Evolutionary conservation across 805 yeast species (phyloP).

Genomic region (Starmerella powellii): DNA sequence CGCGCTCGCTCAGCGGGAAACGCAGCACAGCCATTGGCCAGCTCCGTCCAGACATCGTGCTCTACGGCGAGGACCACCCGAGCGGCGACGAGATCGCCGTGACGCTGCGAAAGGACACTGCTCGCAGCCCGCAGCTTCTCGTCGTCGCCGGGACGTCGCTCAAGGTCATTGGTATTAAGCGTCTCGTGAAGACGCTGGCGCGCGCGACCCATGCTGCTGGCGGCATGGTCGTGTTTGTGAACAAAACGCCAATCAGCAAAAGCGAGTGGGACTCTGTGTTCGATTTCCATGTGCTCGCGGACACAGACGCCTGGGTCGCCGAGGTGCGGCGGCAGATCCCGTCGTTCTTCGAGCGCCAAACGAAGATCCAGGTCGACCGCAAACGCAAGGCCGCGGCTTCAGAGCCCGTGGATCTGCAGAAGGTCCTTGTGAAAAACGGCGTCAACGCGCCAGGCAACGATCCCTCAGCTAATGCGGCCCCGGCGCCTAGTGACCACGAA

Average conservation of each 20-base stretch:
- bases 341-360: slow-evolving; percentile 47
- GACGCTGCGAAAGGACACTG: slow-evolving; percentile 54
- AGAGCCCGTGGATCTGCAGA: not conserved
- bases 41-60: slow-evolving; percentile 76
- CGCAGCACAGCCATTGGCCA: slow-evolving; percentile 64
- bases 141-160: slow-evolving; percentile 89
- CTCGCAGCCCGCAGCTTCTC: slow-evolving; percentile 55
- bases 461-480: too few relatives aligned
- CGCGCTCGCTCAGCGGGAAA: slow-evolving; percentile 57
- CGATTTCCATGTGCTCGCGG: slow-evolving; percentile 68
- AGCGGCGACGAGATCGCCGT: slow-evolving; percentile 65
- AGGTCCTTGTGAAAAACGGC: too few relatives aligned
- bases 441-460: too few relatives aligned
- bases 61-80: slow-evolving; percentile 92
- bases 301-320: slow-evolving; percentile 72
- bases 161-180: slow-evolving; percentile 79
- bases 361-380: slow-evolving; percentile 14
- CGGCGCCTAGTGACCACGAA: too few relatives aligned
- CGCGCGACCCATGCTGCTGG: slow-evolving; percentile 57
- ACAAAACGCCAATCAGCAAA: slow-evolving; percentile 46
- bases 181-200: slow-evolving; percentile 57
- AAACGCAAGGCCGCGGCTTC: slow-evolving; percentile 7
- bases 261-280: slow-evolving; percentile 57
- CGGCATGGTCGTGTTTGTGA: slow-evolving; percentile 67
- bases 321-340: slow-evolving; percentile 45